Evolutionary conservation across 2,329 filamentous ascomycete genomes (phyloP).

Genomic region (Ambrosiella xylebori): DNA sequence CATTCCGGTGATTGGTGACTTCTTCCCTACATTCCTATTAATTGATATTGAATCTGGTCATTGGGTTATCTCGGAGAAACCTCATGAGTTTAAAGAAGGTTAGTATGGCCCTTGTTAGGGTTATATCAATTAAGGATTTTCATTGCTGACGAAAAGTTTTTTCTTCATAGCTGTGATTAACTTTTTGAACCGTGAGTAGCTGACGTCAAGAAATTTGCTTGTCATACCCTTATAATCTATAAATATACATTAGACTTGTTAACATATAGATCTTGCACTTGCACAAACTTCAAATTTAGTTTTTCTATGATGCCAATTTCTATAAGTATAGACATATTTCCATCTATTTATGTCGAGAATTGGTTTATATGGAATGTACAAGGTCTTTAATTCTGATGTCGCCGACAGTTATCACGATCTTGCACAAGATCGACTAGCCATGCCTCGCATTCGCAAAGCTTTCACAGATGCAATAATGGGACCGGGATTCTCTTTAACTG

Average conservation of each 20-base stretch:
- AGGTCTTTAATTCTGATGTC: background rate
- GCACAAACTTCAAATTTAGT: background rate
- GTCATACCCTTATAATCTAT: background rate
- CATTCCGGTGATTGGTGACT: constrained; percentile 60
- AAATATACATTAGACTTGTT: background rate
- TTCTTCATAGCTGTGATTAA: constrained; percentile 40
- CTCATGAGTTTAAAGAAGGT: constrained; percentile 62
- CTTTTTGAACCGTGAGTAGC: constrained; percentile 33
- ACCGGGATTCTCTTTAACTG: constrained; percentile 8
- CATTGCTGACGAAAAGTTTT: background rate
- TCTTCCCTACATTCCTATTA: constrained; percentile 63
- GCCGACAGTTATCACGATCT: background rate
- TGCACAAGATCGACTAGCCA: background rate
- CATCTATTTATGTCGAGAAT: background rate
- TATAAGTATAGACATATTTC: background rate
- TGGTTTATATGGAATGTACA: background rate
- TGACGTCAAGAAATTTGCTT: background rate
- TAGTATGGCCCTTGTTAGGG: constrained; percentile 17
- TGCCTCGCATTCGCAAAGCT: background rate
- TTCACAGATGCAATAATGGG: background rate
- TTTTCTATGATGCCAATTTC: background rate
- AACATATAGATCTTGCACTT: background rate
- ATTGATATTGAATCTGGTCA: constrained; percentile 64
- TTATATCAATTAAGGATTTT: background rate
- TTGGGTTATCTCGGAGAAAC: constrained; percentile 82